These are phyloP conservation scores for Rhizopogon salebrosus DNA, from an alignment of 768 basidiomycete genomes.

Conservation along the genomic window DNA sequence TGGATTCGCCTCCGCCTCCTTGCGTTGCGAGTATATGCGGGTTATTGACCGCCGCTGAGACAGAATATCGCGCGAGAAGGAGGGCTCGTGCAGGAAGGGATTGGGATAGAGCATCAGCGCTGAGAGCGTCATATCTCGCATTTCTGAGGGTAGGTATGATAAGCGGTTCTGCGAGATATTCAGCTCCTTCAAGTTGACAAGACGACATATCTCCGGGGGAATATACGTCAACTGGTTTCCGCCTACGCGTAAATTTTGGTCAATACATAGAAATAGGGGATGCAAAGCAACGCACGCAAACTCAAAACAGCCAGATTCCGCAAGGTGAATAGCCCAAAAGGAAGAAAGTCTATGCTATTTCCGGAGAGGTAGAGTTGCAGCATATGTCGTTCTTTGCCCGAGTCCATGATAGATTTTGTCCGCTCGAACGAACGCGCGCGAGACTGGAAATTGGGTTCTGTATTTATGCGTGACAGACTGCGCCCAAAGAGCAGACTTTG, in stretches of 20 bases:
- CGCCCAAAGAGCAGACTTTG: slow-evolving; percentile 20
- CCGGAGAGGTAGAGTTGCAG: slow-evolving; percentile 52
- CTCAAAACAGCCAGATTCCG: slow-evolving; percentile 56
- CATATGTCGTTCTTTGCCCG: slow-evolving; percentile 40
- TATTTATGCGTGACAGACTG: slow-evolving; percentile 27
- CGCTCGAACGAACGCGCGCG: slow-evolving; percentile 20
- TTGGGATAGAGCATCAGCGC: slow-evolving; percentile 51
- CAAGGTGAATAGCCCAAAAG: slow-evolving; percentile 52
- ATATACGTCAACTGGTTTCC: slow-evolving; percentile 49
- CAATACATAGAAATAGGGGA: neutral
- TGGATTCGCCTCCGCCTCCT: neutral
- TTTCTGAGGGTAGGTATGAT: slow-evolving; percentile 58
- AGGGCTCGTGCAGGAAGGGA: slow-evolving; percentile 42
- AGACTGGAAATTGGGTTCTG: slow-evolving; percentile 25
- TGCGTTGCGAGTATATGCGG: slow-evolving; percentile 8
- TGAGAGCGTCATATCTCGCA: slow-evolving; percentile 50
- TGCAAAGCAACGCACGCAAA: slow-evolving; percentile 43
- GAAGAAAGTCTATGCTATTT: slow-evolving; percentile 51
- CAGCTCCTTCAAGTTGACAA: slow-evolving; percentile 51
- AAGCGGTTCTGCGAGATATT: slow-evolving; percentile 59
- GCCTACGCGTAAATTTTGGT: slow-evolving; percentile 31
- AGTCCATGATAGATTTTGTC: slow-evolving; percentile 22
- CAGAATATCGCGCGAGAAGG: slow-evolving; percentile 9
- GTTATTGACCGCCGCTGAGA: slow-evolving; percentile 11
- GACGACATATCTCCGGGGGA: slow-evolving; percentile 56